Base-by-base conservation (phyloP, 2,329 filamentous ascomycete genomes). In the Huntiella moniliformis region DNA sequence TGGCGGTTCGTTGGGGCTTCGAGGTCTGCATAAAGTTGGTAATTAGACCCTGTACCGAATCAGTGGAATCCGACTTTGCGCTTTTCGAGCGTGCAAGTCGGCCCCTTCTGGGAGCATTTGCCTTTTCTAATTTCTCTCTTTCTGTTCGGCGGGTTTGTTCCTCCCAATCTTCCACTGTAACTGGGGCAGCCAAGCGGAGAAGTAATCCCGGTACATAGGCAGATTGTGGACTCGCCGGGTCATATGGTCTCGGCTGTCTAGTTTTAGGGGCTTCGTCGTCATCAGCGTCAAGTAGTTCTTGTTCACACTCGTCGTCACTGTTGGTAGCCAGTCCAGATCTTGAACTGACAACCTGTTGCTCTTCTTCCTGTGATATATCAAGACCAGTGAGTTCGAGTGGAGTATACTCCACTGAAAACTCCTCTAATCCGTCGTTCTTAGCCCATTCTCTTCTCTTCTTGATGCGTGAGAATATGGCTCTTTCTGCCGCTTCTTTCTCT, bases 371-470 rank as follows among this genome's bases (percentile, higher is more conserved):
- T 8, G 75, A 71, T 17, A 95, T 63, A 55, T 93, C 77, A 35
- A 96, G 70, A 0, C 77, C 76, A 2, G 94, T 83, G 12, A 95
- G 69, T 28, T 82, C 71, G 2, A 75, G 68, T 0, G 91, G 91
- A 4, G 79, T 66, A 56, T 82, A 92, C 1, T 82, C 77, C 16
- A 96, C 62, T 5, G 88, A 78, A 7, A 95, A 59, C 57, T 96
- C 88, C 1, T 77, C 69, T 4, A 77, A 74, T 1, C 71, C 75
- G 56, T 92, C 88, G 0, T 80, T 87, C 44, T 73, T 78, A 38
- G 74, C 71, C 59, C 92, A 86, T 4, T 66, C 66, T 48, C 88
- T 70, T 42, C 70, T 73, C 4, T 70, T 77, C 45, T 77, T 76
- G 6, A 95, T 76, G 1, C 69, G 71, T 46, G 71, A 72, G 16